Base-by-base conservation (phyloP, 2,329 filamentous ascomycete genomes). In the Aurifilum marmelostoma region DNA sequence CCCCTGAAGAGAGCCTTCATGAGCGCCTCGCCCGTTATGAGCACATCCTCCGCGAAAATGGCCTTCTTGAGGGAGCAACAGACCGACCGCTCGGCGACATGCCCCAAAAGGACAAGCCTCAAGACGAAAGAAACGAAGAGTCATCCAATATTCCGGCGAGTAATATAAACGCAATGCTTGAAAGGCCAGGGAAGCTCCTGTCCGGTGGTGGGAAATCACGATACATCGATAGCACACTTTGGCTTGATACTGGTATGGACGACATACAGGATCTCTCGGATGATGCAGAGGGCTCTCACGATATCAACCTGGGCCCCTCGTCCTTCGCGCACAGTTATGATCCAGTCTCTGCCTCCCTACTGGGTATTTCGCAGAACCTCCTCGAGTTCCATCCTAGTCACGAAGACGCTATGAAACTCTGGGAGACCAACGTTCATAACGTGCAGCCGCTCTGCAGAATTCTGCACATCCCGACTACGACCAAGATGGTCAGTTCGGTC, bases 1-100 rank as follows among this genome's bases (percentile, higher is more conserved):
- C 34, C 32, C 63, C 74, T 73, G 27, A 75, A 72, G 56, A 76
- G 76, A 76, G 76, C 41, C 43, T 76, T 8, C 70, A 76, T n/a
- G 79, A 82, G 64, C 75, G 74, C 34, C 74, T 83, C 1, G 78
- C 78, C 5, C 76, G 75, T 9, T 82, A 83, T 63, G 81, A 84
- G 71, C 72, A 74, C 27, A 76, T 82, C 5, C 73, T 83, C 8
- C 72, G 72, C 1, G 70, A 79, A 14, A 74, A 83, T 66, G 76
- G 76, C 12, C 72, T 82, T 24, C 70, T 81, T 14, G 71, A 59
- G 14, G 50, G 2, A 11, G 52, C 24, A 32, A 52, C 21, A 8
- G 47, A 3, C n/a, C 21, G 18, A n/a, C 4, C 34, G 24, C 16
- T 34, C 2, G 32, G n/a, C 11, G 63, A 29, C 2, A n/a, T 14